Percentiles rank a stretch among this genome's conserved stretches.
These are phyloP conservation scores for Pichia norvegensis DNA, from an alignment of 1,139 yeast genomes.

Conservation along the genomic window DNA sequence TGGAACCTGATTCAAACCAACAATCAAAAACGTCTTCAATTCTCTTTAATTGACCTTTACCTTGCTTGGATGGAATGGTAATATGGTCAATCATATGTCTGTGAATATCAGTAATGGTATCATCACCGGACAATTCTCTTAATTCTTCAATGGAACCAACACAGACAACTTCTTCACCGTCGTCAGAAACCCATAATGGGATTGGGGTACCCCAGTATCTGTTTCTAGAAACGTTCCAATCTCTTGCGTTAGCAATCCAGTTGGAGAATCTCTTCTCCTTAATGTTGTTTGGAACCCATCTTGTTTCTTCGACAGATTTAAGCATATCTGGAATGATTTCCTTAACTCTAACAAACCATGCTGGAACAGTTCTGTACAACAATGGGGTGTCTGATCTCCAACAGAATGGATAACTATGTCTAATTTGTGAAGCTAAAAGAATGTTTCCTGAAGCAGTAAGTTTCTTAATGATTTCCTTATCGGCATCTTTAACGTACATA, in stretches of 20 bases:
- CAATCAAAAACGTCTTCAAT: slow-evolving; percentile 98
- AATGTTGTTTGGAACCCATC: slow-evolving; percentile 89
- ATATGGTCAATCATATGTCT: slow-evolving; percentile 87
- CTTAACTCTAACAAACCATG: slow-evolving; percentile 93
- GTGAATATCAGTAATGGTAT: slow-evolving; percentile 80
- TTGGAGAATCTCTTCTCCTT: slow-evolving; percentile 93
- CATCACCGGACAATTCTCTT: slow-evolving; percentile 71
- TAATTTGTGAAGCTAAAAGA: slow-evolving; percentile 70
- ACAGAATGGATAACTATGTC: slow-evolving; percentile 98
- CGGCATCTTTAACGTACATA: slow-evolving; percentile 91
- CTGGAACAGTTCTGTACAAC: slow-evolving; percentile 91
- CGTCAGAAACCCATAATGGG: slow-evolving; percentile 96
- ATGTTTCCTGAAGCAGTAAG: slow-evolving; percentile 73
- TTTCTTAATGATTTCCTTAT: slow-evolving; percentile 76
- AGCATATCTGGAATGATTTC: slow-evolving; percentile 86
- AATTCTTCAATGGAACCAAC: slow-evolving; percentile 86
- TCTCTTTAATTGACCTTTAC: slow-evolving; percentile 83
- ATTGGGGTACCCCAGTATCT: slow-evolving; percentile 99
- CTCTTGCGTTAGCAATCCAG: slow-evolving; percentile 98
- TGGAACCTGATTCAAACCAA: slow-evolving; percentile 99
- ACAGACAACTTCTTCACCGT: slow-evolving; percentile 85
- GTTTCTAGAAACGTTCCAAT: slow-evolving; percentile 97
- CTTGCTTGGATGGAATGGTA: slow-evolving; percentile 88
- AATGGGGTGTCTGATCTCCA: slow-evolving; percentile 99
- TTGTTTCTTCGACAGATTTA: slow-evolving; percentile 73